These are phyloP conservation scores for Trapa bicornis DNA, from an alignment of 345 rosid genomes.

Conservation along the genomic window DNA sequence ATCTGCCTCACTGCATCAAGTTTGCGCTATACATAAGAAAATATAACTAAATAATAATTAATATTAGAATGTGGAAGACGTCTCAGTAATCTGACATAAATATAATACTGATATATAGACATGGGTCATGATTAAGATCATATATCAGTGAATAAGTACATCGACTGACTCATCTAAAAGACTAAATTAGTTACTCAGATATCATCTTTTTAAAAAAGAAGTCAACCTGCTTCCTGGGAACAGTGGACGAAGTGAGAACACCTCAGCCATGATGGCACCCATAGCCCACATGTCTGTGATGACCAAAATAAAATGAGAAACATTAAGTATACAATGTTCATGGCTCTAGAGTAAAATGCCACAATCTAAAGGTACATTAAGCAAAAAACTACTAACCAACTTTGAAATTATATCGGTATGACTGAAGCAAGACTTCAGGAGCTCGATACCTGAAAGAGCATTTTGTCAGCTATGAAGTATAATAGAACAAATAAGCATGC, in stretches of 20 bases:
- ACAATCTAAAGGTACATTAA: not conserved
- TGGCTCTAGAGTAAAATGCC: not conserved
- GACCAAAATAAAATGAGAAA: not conserved
- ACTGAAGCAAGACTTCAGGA: slow-evolving; percentile 93
- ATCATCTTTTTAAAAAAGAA: not conserved
- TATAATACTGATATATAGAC: not conserved
- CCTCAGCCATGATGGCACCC: slow-evolving; percentile 96
- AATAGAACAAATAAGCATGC: not conserved
- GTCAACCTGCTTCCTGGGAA: slow-evolving; percentile 77
- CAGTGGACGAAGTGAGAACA: slow-evolving; percentile 68
- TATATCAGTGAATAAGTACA: not conserved
- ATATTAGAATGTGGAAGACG: not conserved
- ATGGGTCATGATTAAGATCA: not conserved
- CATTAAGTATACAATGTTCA: not conserved
- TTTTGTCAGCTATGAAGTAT: not conserved
- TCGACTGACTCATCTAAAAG: not conserved
- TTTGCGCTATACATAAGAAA: not conserved
- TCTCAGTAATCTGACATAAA: not conserved
- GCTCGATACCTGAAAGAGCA: slow-evolving; percentile 67
- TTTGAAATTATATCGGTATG: slow-evolving; percentile 56
- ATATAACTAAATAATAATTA: not conserved
- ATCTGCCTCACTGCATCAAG: slow-evolving; percentile 75
- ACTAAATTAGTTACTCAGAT: not conserved
- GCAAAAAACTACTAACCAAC: slow-evolving; percentile 53
- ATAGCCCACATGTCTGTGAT: slow-evolving; percentile 90